These are phyloP conservation scores for Ormosia emarginata DNA, from an alignment of 306 rosid species.

Conservation along the genomic window DNA sequence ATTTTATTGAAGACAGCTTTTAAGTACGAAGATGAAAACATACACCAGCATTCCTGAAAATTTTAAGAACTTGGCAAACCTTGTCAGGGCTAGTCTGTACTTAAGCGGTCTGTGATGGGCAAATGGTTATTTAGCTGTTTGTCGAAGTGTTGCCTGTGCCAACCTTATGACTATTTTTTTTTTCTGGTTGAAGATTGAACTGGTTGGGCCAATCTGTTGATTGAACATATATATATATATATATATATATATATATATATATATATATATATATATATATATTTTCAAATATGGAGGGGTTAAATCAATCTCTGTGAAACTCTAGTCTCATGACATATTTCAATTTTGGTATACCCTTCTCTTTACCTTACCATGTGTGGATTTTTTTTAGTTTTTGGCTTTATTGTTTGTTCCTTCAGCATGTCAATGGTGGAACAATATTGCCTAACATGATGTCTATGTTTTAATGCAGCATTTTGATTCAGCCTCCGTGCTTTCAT, in stretches of 20 bases:
- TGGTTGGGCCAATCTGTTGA: not conserved
- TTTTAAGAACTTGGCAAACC: not conserved
- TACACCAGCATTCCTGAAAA: not conserved
- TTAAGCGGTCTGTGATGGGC: not conserved
- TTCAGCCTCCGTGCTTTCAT: not conserved
- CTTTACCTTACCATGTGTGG: not conserved
- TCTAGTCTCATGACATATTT: not conserved
- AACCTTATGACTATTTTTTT: not conserved
- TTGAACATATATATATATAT: not conserved
- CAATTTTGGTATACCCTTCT: not conserved
- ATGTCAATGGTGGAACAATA: not conserved
- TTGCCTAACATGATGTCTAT: constrained; percentile 8
- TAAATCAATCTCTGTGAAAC: constrained; percentile 3
- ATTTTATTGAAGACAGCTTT: not conserved
- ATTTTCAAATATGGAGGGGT: not conserved
- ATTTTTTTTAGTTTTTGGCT: not conserved
- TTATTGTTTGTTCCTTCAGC: not conserved
- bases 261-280: not conserved
- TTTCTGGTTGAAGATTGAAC: not conserved
- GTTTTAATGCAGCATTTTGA: constrained; percentile 16
- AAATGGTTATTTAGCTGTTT: not conserved
- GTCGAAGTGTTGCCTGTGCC: not conserved
- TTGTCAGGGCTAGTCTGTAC: not conserved
- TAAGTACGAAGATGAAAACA: not conserved
- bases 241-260: not conserved